phyloP scores from a whole-genome alignment of 805 yeast species.

The Saccharomyces paradoxus region DNA sequence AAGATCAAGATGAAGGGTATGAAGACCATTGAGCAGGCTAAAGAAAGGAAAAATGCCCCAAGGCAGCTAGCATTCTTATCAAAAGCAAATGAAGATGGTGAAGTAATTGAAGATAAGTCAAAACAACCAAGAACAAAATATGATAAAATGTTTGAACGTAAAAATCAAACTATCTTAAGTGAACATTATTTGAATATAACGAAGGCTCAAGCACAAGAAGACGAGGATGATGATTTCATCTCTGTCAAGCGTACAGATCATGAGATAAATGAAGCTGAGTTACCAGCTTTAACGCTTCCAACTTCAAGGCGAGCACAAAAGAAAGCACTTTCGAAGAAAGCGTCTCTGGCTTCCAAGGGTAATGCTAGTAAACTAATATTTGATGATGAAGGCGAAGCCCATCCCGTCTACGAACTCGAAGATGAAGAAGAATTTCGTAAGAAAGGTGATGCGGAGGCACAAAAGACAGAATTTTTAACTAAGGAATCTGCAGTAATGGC shows the following conservation, averaged over 20 bases:
- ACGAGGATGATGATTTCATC: slow-evolving; percentile 65
- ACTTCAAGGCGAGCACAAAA: slow-evolving; percentile 79
- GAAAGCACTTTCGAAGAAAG: slow-evolving; percentile 81
- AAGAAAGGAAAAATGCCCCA: slow-evolving; percentile 74
- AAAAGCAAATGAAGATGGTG: slow-evolving; percentile 60
- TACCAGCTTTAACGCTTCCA: slow-evolving; percentile 53
- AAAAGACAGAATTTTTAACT: slow-evolving; percentile 57
- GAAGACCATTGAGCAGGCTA: slow-evolving; percentile 37
- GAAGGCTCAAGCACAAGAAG: slow-evolving; percentile 38
- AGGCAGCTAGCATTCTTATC: slow-evolving; percentile 55
- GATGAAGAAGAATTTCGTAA: slow-evolving; percentile 79
- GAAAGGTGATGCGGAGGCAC: slow-evolving; percentile 57
- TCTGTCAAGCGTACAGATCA: slow-evolving; percentile 73
- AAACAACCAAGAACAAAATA: slow-evolving; percentile 67
- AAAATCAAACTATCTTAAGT: slow-evolving; percentile 84
- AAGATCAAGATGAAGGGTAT: slow-evolving; percentile 64
- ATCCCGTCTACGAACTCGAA: slow-evolving; percentile 83
- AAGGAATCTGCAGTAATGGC: slow-evolving; percentile 66
- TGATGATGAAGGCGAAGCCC: slow-evolving; percentile 92
- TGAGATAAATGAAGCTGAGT: slow-evolving; percentile 51
- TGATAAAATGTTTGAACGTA: slow-evolving; percentile 91
- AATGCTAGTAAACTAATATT: slow-evolving; percentile 72
- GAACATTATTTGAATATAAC: slow-evolving; percentile 79
- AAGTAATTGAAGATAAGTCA: slow-evolving; percentile 31
- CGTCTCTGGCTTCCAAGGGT: slow-evolving; percentile 50